These are phyloP conservation scores for Crassisporium funariophilum DNA, from an alignment of 768 basidiomycete genomes.

Conservation along the genomic window DNA sequence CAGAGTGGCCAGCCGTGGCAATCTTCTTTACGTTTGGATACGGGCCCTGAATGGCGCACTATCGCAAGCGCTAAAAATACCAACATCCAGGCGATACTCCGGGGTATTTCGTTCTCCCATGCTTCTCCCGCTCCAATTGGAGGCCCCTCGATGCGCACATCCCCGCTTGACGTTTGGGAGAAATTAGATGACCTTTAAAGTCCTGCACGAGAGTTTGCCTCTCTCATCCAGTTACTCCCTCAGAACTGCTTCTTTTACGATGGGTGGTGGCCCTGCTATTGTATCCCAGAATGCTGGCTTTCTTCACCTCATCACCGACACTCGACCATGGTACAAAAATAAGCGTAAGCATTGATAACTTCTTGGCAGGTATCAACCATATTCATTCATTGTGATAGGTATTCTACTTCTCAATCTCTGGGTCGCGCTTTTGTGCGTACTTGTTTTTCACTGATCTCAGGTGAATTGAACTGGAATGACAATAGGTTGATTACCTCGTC, in stretches of 20 bases:
- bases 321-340: slow-evolving; percentile 63
- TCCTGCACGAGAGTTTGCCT: background rate
- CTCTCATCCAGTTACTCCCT: slow-evolving; percentile 1
- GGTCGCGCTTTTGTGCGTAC: slow-evolving; percentile 54
- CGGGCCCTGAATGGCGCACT: no score
- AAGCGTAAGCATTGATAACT: slow-evolving; percentile 35
- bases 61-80: slow-evolving; percentile 9
- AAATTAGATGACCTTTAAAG: slow-evolving; percentile 8
- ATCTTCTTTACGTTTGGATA: no score
- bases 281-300: slow-evolving; percentile 33
- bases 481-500: slow-evolving; percentile 59
- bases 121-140: background rate
- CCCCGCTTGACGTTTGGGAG: background rate
- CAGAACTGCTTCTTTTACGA: slow-evolving; percentile 21
- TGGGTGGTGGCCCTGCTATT: slow-evolving; percentile 49
- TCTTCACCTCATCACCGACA: slow-evolving; percentile 50
- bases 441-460: background rate
- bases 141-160: slow-evolving; percentile 4
- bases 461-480: slow-evolving; percentile 16
- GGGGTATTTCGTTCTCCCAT: slow-evolving; percentile 16
- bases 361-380: background rate
- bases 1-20: no score
- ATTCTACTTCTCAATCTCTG: slow-evolving; percentile 55
- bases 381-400: slow-evolving; percentile 28
- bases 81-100: slow-evolving; percentile 4